Evolutionary conservation across 345 rosid species (phyloP).

Genomic region (Heritiera fomes): DNA sequence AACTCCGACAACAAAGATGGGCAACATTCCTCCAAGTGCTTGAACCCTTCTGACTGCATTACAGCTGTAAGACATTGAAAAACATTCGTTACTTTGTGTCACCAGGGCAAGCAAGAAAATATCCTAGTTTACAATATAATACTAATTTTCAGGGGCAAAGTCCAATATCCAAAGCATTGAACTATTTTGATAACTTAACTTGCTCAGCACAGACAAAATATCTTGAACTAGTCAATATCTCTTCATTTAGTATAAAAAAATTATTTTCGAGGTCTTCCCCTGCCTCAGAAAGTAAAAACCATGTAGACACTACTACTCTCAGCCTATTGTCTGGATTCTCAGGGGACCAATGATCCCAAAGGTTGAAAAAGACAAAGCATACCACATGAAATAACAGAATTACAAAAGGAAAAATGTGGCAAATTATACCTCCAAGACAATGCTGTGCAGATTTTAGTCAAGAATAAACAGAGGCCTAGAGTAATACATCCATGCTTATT

Average conservation of each 20-base stretch:
- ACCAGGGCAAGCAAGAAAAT: background rate
- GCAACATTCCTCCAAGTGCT: conserved; percentile 80
- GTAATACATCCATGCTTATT: background rate
- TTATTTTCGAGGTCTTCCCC: background rate
- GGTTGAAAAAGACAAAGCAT: background rate
- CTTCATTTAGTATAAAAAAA: background rate
- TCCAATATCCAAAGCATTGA: background rate
- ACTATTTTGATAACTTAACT: background rate
- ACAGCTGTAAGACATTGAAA: conserved; percentile 55
- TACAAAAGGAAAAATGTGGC: background rate
- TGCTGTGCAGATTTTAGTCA: background rate
- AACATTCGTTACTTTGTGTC: conserved; percentile 1
- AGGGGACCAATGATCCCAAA: background rate
- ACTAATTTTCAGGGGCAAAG: background rate
- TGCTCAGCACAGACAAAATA: background rate
- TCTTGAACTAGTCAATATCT: background rate
- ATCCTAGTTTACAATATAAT: background rate
- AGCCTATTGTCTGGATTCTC: background rate
- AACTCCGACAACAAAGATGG: conserved; percentile 79
- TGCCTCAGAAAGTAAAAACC: background rate
- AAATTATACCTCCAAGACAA: too few species aligned
- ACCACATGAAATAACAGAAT: background rate
- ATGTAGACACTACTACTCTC: background rate
- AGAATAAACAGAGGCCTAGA: background rate
- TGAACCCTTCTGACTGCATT: conserved; percentile 93